Conservation (phyloP, 129 eudicot species). For the Escallonia rubra region DNA sequence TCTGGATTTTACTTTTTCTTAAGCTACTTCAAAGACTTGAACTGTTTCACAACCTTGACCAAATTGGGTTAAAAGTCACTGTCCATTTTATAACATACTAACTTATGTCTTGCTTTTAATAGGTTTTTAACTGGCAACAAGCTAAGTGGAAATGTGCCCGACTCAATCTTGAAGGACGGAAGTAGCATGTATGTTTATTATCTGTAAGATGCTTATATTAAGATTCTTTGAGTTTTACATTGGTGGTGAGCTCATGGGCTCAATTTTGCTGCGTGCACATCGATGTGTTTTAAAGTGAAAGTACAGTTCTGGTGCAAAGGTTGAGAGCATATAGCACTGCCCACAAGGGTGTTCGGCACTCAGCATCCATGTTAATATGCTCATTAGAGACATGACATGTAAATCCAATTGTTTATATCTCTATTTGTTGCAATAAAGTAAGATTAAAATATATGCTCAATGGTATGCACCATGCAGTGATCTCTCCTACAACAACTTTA, state of each 20-base stretch:
- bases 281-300: neutral
- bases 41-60: neutral
- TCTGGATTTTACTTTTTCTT: neutral
- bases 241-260: neutral
- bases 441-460: too few relatives aligned
- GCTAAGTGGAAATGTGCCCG: conserved; percentile 76
- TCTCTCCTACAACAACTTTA: conserved; percentile 81
- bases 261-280: neutral
- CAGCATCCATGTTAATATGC: conserved; percentile 4
- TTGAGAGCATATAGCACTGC: neutral
- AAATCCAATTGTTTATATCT: too few relatives aligned
- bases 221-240: neutral
- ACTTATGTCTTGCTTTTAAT: conserved; percentile 12
- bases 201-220: neutral
- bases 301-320: neutral
- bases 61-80: neutral
- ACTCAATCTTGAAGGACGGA: conserved; percentile 61
- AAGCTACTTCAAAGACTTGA: neutral
- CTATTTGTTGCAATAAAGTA: too few relatives aligned
- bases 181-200: conserved; percentile 59
- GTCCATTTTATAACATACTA: neutral
- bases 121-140: conserved; percentile 71
- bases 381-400: neutral
- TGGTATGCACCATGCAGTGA: conserved; percentile 43
- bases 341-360: too few relatives aligned